Conservation (phyloP, 108 stramenopile genomes). For the Epipyxis sp. region DNA sequence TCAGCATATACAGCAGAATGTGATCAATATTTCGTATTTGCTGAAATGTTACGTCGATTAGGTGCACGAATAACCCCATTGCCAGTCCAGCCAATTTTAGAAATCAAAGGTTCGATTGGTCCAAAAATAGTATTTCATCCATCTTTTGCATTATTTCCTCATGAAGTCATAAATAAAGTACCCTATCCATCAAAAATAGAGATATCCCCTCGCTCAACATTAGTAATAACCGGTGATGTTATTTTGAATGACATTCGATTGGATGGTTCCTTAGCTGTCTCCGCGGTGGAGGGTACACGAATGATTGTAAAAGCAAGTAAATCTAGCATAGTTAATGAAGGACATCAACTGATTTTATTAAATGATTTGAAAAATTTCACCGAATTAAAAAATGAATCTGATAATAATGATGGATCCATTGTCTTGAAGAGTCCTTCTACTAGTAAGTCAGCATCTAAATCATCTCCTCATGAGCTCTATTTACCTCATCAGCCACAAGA, state of each 20-base stretch:
- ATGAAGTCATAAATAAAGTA: neutral
- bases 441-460: too few relatives aligned
- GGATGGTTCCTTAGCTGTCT: neutral
- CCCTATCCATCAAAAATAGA: neutral
- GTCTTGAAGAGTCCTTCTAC: too few relatives aligned
- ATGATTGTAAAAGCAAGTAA: neutral
- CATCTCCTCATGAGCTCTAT: too few relatives aligned
- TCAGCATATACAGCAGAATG: slow-evolving; percentile 81
- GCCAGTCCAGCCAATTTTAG: neutral
- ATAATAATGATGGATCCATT: too few relatives aligned
- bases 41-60: slow-evolving; percentile 44
- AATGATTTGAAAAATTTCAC: neutral
- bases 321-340: neutral
- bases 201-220: neutral
- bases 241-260: neutral
- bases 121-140: slow-evolving; percentile 22
- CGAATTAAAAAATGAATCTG: too few relatives aligned
- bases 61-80: slow-evolving; percentile 36
- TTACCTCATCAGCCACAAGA: too few relatives aligned
- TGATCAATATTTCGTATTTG: slow-evolving; percentile 55
- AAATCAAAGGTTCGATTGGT: neutral
- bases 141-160: neutral
- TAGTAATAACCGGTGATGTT: neutral
- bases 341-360: neutral
- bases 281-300: neutral